phyloP scores from a whole-genome alignment of 2,329 filamentous ascomycete species.

The Fusarium chaquense region DNA sequence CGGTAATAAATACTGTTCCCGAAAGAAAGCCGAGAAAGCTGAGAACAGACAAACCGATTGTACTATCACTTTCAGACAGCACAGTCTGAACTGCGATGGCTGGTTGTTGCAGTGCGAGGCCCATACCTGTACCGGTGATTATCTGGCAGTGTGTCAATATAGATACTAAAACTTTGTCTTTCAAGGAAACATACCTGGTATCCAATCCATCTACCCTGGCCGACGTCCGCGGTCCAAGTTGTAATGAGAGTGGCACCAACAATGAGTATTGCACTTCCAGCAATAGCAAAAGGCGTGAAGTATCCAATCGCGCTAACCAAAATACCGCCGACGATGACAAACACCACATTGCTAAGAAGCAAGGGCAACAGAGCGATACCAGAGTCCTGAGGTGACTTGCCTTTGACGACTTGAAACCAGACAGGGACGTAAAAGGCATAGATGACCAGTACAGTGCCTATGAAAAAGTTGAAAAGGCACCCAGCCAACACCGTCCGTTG shows the following conservation, averaged over 20 bases:
- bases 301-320: conserved; percentile 17
- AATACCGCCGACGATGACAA: conserved; percentile 18
- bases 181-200: conserved; percentile 11
- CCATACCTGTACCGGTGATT: conserved; percentile 17
- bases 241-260: conserved; percentile 7
- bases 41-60: conserved; percentile 14
- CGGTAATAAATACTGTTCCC: conserved; percentile 24
- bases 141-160: conserved; percentile 1
- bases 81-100: conserved; percentile 19
- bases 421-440: conserved; percentile 28
- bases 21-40: conserved; percentile 17
- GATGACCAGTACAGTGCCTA: conserved; percentile 6
- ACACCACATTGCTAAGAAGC: conserved; percentile 9
- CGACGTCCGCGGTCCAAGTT: conserved; percentile 14
- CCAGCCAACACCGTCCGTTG: conserved; percentile 10
- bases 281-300: conserved; percentile 15
- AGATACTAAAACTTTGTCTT: rapidly evolving
- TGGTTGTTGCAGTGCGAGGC: conserved; percentile 9
- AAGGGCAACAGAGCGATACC: conserved; percentile 13
- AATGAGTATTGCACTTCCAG: conserved; percentile 1
- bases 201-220: conserved; percentile 7
- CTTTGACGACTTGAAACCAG: conserved; percentile 29
- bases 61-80: conserved; percentile 15
- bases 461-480: background rate
- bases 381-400: conserved; percentile 7